Evolutionary conservation across 2,329 filamentous ascomycete genomes (phyloP), one percentile per base, ranked within the genome.

Genomic region (Dactylellina cionopaga): DNA sequence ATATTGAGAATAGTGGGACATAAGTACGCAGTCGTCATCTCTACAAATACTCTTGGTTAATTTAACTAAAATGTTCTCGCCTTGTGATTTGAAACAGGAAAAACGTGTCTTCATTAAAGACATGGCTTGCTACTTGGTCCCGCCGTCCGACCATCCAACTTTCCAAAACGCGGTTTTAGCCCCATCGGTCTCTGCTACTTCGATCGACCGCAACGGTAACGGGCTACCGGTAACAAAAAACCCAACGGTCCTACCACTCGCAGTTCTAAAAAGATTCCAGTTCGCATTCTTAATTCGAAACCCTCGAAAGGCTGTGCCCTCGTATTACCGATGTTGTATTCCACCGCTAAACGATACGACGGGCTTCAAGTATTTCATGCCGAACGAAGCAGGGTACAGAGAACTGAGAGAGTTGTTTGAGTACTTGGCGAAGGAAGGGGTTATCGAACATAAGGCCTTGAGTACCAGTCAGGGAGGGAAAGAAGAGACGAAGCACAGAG

Each of bases 101-200:
- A 96, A 96, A 83, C 91, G 94, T 77, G 83, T 96, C 77, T 97
- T 98, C 83, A 95, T 99, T 86, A 99, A 99, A 81, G 95, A 98
- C 81, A 99, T 98, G 83, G 89, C 91, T 63, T 90, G 97, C 81
- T 98, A 98, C 81, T 85, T 97, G 75, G 84, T 96, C 75, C 90
- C 92, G 3, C 91, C 92, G 2, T 83, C 90, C 74, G 84, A 85
- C 47, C 86, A 90, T 77, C 84, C 86, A 11, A 86, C 91, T 54
- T 84, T 83, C 51, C 17, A 55, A n/a, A 51, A 74, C 11, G 46
- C 69, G 2, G 33, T 35, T n/a, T 87, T 95, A 71, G 92, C 92
- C 7, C 90, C 91, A 1, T 96, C 92, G n/a, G 84, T 97, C 54
- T 78, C 62, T 77, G 78, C 27, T 76, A 78, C 52, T 74, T 71